These are phyloP conservation scores for Trametes cingulata DNA, from an alignment of 768 basidiomycete genomes.

Conservation along the genomic window DNA sequence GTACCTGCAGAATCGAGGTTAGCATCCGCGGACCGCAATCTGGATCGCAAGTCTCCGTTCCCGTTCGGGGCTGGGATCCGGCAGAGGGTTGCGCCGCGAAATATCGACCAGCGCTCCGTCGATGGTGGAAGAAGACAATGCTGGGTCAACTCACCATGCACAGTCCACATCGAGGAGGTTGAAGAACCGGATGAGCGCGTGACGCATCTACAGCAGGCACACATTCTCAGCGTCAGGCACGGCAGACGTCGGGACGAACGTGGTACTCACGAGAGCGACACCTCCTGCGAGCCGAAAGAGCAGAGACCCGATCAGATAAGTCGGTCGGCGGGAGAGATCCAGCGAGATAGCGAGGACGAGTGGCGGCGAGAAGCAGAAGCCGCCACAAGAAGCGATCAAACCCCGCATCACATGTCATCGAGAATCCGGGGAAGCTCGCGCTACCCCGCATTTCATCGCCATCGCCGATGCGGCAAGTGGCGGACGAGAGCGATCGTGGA, in stretches of 20 bases:
- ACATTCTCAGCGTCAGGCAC: constrained; percentile 25
- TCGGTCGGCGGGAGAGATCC: neutral
- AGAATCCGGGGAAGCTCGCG: constrained; percentile 6
- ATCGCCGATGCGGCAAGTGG: neutral
- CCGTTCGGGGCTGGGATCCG: neutral
- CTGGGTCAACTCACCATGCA: constrained; percentile 58
- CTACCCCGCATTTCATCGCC: constrained; percentile 10
- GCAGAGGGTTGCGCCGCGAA: constrained; percentile 2
- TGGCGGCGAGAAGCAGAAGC: neutral
- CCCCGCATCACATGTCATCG: constrained; percentile 19
- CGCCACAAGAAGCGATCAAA: constrained; percentile 27
- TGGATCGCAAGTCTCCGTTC: neutral
- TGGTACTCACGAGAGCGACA: constrained; percentile 77
- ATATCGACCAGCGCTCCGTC: constrained; percentile 12
- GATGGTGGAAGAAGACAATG: neutral
- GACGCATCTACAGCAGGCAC: constrained; percentile 69
- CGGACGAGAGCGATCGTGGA: neutral
- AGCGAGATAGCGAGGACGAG: constrained; percentile 23
- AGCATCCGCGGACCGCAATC: constrained; percentile 3
- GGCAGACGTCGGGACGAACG: constrained; percentile 13
- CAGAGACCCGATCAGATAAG: constrained; percentile 16
- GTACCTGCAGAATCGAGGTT: constrained; percentile 51
- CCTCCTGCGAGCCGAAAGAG: constrained; percentile 56
- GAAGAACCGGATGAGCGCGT: constrained; percentile 88
- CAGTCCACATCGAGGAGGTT: constrained; percentile 76